Conservation (phyloP, 2,329 filamentous ascomycete genomes). For the Alternaria sp. region DNA sequence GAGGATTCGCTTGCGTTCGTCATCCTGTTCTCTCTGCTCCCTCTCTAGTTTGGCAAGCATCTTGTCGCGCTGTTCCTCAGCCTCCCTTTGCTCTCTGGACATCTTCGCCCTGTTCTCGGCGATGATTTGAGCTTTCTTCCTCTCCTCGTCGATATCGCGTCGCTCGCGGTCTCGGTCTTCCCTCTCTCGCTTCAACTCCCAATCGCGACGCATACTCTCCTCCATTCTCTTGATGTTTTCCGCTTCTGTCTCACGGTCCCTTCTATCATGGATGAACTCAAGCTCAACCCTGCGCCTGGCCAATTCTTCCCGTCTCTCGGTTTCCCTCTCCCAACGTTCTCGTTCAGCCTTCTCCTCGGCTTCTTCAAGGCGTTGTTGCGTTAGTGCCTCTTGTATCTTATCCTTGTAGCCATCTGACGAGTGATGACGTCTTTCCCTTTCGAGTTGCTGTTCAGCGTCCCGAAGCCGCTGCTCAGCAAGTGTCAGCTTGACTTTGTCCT, state of each 20-base stretch:
- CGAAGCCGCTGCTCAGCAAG: slow-evolving; percentile 44
- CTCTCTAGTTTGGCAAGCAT: slow-evolving; percentile 33
- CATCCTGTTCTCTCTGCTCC: slow-evolving; percentile 35
- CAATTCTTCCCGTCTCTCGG: slow-evolving; percentile 48
- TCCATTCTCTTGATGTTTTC: slow-evolving; percentile 34
- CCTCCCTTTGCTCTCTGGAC: slow-evolving; percentile 23
- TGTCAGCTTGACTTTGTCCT: slow-evolving; percentile 43
- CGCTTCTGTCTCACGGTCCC: slow-evolving; percentile 41
- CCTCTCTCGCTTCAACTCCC: slow-evolving; percentile 37
- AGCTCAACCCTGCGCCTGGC: slow-evolving; percentile 43
- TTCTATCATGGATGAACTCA: slow-evolving; percentile 44
- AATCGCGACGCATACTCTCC: slow-evolving; percentile 40
- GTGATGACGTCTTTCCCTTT: slow-evolving; percentile 32
- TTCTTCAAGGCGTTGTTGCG: slow-evolving; percentile 45
- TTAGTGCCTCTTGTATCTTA: slow-evolving; percentile 44
- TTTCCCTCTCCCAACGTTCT: slow-evolving; percentile 43
- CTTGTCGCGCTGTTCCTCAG: slow-evolving; percentile 34
- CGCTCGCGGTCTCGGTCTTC: slow-evolving; percentile 46
- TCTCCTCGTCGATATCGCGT: slow-evolving; percentile 48
- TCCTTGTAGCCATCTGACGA: slow-evolving; percentile 21
- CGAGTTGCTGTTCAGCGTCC: slow-evolving; percentile 43
- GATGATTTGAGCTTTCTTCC: slow-evolving; percentile 49
- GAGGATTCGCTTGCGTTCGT: slow-evolving; percentile 37
- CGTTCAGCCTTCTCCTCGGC: slow-evolving; percentile 42
- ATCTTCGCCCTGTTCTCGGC: slow-evolving; percentile 42